Base-by-base conservation (phyloP, 768 basidiomycete species). In the Phallus indusiatus region DNA sequence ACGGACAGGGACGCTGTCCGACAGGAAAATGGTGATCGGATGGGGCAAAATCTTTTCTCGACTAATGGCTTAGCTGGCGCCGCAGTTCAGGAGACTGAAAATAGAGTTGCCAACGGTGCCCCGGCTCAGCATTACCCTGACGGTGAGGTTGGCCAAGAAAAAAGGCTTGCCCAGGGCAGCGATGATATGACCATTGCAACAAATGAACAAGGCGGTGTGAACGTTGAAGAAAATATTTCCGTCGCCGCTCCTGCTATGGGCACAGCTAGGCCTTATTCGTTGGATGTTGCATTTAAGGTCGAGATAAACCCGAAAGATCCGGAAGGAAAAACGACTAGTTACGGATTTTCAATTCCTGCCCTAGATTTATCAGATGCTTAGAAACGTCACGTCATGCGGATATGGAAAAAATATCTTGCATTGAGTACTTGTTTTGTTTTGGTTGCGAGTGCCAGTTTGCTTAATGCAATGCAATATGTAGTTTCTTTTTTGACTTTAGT, bases 301-400 rank as follows among this genome's bases (percentile, higher is more conserved):
- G 62, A 62, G 59, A 57, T 63, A 16, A 24, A 60, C 18, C 59
- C 52, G 17, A 51, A 47, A 47, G 59, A 64, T 53, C 55, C 61
- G 16, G 57, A 62, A 28, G 51, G 62, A 16, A 33, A 53, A 47
- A 63, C 62, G 9, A 57, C 28, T 9, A 56, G 22, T 16, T 61
- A 62, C 53, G 62, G 62, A 20, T 61, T 60, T 52, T 53, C 58
- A 24, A 57, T 61, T 47, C 60, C 59, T 22, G 34, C 55, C 51
- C 49, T 63, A 33, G 55, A 66, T 53, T 28, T 28, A 28, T 28
- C 28, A 28, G 28, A 28, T 28, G 28, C 28, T 7, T 28, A 28
- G 28, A 28, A 28, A 28, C 28, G 28, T 28, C 7, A 49, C 34
- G 28, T 59, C 17, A 52, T 12, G 22, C 42, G 42, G 12, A 12